Evolutionary conservation across 2,329 filamentous ascomycete species (phyloP).

Genomic region (Cladophialophora chaetospira): DNA sequence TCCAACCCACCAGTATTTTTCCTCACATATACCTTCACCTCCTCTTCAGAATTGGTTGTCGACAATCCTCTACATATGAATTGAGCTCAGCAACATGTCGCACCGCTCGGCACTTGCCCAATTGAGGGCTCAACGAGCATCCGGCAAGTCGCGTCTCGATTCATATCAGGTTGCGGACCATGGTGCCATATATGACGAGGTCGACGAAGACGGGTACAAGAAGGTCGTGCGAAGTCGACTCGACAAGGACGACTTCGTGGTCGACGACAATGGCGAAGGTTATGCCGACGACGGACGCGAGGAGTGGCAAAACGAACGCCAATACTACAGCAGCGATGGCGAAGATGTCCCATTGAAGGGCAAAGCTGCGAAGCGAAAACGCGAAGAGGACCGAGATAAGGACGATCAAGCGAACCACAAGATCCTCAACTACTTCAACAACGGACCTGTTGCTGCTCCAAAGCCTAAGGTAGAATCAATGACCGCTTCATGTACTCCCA

Average conservation of each 20-base stretch:
- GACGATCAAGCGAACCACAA: slow-evolving; percentile 85
- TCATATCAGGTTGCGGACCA: slow-evolving; percentile 85
- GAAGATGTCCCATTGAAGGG: slow-evolving; percentile 63
- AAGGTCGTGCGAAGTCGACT: slow-evolving; percentile 87
- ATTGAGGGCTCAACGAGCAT: slow-evolving; percentile 77
- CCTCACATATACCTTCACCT: neutral
- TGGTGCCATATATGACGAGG: slow-evolving; percentile 86
- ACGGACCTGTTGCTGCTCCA: slow-evolving; percentile 65
- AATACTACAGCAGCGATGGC: slow-evolving; percentile 69
- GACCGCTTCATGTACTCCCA: neutral
- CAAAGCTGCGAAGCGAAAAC: slow-evolving; percentile 76
- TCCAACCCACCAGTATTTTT: neutral
- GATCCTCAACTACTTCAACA: slow-evolving; percentile 93
- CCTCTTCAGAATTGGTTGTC: neutral
- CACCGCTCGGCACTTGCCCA: slow-evolving; percentile 59
- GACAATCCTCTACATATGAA: neutral
- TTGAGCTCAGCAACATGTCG: slow-evolving; percentile 25
- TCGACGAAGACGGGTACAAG: slow-evolving; percentile 96
- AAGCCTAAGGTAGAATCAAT: slow-evolving; percentile 71
- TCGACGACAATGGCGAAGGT: slow-evolving; percentile 95
- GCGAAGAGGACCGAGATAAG: slow-evolving; percentile 82
- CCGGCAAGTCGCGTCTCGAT: slow-evolving; percentile 88
- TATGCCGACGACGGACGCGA: slow-evolving; percentile 96
- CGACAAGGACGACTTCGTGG: slow-evolving; percentile 95
- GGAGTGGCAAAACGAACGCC: slow-evolving; percentile 78